These are phyloP conservation scores for Diospyros kaki DNA, from an alignment of 148 eudicot genomes.

Conservation along the genomic window DNA sequence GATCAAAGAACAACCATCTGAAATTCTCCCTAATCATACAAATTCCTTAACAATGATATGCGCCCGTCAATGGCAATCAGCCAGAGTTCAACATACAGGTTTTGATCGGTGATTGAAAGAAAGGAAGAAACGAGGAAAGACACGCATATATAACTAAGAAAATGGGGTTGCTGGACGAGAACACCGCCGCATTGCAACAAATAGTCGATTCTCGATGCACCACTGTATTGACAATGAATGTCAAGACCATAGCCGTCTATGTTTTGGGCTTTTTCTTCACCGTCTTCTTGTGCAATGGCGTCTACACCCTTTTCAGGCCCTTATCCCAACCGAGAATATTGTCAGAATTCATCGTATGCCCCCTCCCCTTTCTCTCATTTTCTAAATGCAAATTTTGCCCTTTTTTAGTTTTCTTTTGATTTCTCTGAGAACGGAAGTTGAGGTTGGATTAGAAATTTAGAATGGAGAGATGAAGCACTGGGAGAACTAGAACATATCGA, in stretches of 20 bases:
- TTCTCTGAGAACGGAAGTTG: too few relatives aligned
- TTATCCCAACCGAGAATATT: conserved; percentile 74
- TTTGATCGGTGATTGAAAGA: neutral
- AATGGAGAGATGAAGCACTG: too few relatives aligned
- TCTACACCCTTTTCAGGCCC: conserved; percentile 51
- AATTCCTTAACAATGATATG: too few relatives aligned
- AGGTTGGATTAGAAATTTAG: too few relatives aligned
- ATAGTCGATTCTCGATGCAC: conserved; percentile 7
- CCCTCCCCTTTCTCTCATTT: conserved; percentile 1
- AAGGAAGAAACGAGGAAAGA: neutral
- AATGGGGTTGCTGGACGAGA: neutral
- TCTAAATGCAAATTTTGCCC: too few relatives aligned
- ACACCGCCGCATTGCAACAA: neutral
- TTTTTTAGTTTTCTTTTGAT: too few relatives aligned
- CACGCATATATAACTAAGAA: neutral
- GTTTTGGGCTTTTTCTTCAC: conserved; percentile 43
- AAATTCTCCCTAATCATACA: too few relatives aligned
- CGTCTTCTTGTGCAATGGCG: conserved; percentile 50
- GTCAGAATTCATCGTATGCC: conserved; percentile 67
- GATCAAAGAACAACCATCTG: too few relatives aligned
- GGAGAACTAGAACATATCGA: too few relatives aligned
- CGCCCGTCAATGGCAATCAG: too few relatives aligned
- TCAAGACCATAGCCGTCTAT: conserved; percentile 34
- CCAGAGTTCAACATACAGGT: neutral
- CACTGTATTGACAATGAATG: conserved; percentile 6